These are phyloP conservation scores for Cryptococcus hybrid DNA, from an alignment of 1,284 basidiomycete genomes.

Conservation along the genomic window DNA sequence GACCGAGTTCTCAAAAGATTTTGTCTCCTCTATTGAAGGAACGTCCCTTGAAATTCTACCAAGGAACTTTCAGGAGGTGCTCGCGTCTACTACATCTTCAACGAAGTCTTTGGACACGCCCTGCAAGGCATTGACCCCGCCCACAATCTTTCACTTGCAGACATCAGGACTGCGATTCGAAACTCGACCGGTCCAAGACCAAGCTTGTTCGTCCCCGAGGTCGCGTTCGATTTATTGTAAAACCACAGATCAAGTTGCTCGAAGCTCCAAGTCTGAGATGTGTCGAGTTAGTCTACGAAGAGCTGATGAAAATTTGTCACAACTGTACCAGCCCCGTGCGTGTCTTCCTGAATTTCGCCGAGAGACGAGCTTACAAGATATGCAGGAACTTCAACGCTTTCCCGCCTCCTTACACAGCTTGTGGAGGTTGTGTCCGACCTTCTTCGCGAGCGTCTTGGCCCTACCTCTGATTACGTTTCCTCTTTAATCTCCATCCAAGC, in stretches of 20 bases:
- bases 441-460: conserved; percentile 89
- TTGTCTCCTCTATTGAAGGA: conserved; percentile 95
- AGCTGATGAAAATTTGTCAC: conserved; percentile 99
- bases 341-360: conserved; percentile 9
- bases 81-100: conserved; percentile 99
- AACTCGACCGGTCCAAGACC: conserved; percentile 97
- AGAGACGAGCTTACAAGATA: background rate
- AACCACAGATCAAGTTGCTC: conserved; percentile 96
- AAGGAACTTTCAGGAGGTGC: conserved; percentile 99
- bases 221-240: conserved; percentile 95
- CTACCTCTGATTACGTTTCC: conserved; percentile 93
- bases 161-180: conserved; percentile 96
- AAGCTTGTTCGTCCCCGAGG: conserved; percentile 94
- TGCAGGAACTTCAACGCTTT: conserved; percentile 93
- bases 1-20: conserved; percentile 99
- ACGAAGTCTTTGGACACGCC: conserved; percentile 94
- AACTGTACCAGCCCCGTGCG: conserved; percentile 87
- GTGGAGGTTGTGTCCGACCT: conserved; percentile 98
- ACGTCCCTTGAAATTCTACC: conserved; percentile 97
- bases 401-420: conserved; percentile 85
- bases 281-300: conserved; percentile 98
- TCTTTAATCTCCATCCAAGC: conserved; percentile 96
- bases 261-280: conserved; percentile 92
- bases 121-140: conserved; percentile 88
- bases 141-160: conserved; percentile 84